phyloP scores from a whole-genome alignment of 2,329 filamentous ascomycete species.

The Venturia carpophila region DNA sequence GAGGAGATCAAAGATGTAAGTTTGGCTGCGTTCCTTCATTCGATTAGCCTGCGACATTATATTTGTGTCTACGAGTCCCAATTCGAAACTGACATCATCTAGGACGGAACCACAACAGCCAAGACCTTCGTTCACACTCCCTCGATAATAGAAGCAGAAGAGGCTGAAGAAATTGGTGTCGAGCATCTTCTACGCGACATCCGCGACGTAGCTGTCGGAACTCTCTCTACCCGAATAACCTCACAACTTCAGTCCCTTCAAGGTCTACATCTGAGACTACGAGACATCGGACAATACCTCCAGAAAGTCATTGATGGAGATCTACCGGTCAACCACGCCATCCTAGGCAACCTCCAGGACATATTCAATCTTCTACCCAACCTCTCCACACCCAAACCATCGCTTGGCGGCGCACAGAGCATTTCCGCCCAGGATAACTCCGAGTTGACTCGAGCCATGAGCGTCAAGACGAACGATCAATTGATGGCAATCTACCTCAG shows the following conservation, averaged over 20 bases:
- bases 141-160: constrained; percentile 96
- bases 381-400: constrained; percentile 70
- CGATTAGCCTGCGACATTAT: constrained; percentile 8
- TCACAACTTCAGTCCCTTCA: constrained; percentile 96
- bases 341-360: constrained; percentile 96
- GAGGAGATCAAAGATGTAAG: constrained; percentile 98
- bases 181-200: constrained; percentile 97
- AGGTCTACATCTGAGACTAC: constrained; percentile 85
- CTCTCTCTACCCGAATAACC: constrained; percentile 90
- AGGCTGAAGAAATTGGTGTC: constrained; percentile 97
- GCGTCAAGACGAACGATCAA: constrained; percentile 98
- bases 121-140: constrained; percentile 98
- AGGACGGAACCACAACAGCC: constrained; percentile 95
- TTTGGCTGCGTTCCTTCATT: constrained; percentile 21
- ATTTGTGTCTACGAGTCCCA: not conserved
- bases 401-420: constrained; percentile 38
- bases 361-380: constrained; percentile 98
- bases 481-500: constrained; percentile 97
- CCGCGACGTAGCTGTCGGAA: constrained; percentile 93
- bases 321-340: constrained; percentile 92
- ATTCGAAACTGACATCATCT: constrained; percentile 11
- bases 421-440: constrained; percentile 58
- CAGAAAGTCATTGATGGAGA: constrained; percentile 92
- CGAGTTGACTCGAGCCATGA: constrained; percentile 93
- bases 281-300: constrained; percentile 91